Percentiles rank a stretch among this genome's conserved stretches.
Evolutionary conservation across 2,329 filamentous ascomycete species (phyloP).

Genomic region (Allantophomopsis lycopodina): DNA sequence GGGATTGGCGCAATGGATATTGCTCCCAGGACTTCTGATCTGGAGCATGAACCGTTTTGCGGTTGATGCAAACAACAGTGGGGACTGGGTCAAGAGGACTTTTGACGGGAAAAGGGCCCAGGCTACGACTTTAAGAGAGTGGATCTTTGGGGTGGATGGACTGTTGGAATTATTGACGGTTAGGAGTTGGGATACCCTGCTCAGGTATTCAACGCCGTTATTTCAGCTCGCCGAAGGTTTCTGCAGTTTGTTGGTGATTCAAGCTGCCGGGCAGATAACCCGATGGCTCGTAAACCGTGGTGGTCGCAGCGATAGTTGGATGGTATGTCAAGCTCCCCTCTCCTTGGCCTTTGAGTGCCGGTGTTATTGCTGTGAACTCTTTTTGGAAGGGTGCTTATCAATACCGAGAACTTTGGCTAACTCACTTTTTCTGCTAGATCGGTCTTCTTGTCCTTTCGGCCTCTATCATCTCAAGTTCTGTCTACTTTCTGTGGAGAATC

Average conservation of each 20-base stretch:
- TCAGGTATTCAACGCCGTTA: slow-evolving; percentile 83
- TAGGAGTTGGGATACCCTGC: slow-evolving; percentile 75
- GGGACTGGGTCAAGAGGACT: slow-evolving; percentile 71
- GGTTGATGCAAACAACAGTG: slow-evolving; percentile 62
- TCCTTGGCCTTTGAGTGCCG: neutral
- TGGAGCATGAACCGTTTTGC: slow-evolving; percentile 95
- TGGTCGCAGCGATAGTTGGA: slow-evolving; percentile 89
- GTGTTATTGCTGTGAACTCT: slow-evolving; percentile 1
- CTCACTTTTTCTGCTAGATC: slow-evolving; percentile 41
- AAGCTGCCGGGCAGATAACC: slow-evolving; percentile 87
- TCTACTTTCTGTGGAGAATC: slow-evolving; percentile 94
- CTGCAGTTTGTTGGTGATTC: slow-evolving; percentile 90
- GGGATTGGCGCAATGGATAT: slow-evolving; percentile 69
- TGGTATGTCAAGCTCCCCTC: slow-evolving; percentile 45
- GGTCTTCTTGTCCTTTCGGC: slow-evolving; percentile 76
- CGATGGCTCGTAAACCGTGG: slow-evolving; percentile 89
- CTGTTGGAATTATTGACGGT: slow-evolving; percentile 68
- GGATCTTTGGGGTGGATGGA: slow-evolving; percentile 79
- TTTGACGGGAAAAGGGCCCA: slow-evolving; percentile 53
- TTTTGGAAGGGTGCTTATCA: neutral
- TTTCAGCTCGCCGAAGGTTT: slow-evolving; percentile 95
- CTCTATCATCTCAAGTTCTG: slow-evolving; percentile 80
- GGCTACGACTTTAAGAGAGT: slow-evolving; percentile 59
- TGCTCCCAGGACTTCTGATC: slow-evolving; percentile 77
- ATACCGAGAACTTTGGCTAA: neutral